phyloP scores from a whole-genome alignment of 2,329 filamentous ascomycete genomes.

The Claviceps capensis region DNA sequence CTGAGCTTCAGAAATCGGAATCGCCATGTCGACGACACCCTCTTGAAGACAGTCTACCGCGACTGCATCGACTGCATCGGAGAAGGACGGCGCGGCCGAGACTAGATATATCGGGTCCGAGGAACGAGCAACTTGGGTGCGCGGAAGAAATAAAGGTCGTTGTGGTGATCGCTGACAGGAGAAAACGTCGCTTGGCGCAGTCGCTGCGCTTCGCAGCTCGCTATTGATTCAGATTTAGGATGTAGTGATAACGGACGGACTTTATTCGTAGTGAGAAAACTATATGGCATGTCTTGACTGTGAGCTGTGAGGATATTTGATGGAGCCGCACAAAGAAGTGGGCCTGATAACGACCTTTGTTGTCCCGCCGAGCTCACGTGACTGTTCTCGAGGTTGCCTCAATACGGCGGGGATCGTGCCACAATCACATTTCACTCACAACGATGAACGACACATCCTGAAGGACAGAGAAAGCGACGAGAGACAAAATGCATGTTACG shows the following conservation, averaged over 20 bases:
- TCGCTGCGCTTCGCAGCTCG: conserved; percentile 3
- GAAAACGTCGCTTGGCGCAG: background rate
- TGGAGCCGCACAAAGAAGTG: conserved; percentile 10
- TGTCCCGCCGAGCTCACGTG: conserved; percentile 8
- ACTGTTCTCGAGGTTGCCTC: background rate
- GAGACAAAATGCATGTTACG: background rate
- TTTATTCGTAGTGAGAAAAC: background rate
- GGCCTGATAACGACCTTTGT: background rate
- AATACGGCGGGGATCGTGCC: no score
- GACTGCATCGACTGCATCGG: conserved; percentile 6
- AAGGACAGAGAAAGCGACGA: background rate
- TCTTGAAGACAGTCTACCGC: conserved; percentile 5
- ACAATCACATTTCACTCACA: no score
- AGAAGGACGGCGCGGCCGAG: background rate
- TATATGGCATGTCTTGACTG: background rate
- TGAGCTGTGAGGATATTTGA: conserved; percentile 12
- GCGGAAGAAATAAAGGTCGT: background rate
- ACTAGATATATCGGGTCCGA: background rate
- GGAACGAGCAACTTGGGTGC: background rate
- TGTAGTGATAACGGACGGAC: background rate
- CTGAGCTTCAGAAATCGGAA: conserved; percentile 34
- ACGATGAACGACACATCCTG: no score
- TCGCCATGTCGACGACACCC: conserved; percentile 19
- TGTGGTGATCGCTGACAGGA: background rate
- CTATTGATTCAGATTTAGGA: conserved; percentile 5